Conservation (phyloP, 345 rosid genomes). For the Erysimum cheiranthoides region DNA sequence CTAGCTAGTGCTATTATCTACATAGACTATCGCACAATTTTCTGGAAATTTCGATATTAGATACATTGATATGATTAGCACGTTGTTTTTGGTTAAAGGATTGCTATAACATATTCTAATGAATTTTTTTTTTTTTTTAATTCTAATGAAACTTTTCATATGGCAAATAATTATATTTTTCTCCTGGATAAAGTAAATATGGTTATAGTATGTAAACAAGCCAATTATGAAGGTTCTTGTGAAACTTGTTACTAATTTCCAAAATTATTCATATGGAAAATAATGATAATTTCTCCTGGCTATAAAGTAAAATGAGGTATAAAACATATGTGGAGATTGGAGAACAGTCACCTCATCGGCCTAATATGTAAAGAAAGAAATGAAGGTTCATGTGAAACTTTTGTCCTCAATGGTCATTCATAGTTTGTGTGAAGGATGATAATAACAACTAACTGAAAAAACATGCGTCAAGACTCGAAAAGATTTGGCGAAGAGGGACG, state of each 20-base stretch:
- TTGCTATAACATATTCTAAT: too few relatives aligned
- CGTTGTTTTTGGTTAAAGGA: too few relatives aligned
- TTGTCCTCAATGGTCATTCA: conserved; percentile 16
- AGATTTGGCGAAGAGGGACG: conserved; percentile 44
- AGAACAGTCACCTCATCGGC: conserved; percentile 38
- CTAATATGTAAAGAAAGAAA: conserved; percentile 28
- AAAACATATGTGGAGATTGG: conserved; percentile 27
- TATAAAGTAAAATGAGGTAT: neutral
- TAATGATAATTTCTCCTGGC: neutral
- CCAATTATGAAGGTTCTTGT: neutral
- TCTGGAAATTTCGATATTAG: too few relatives aligned
- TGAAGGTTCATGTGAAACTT: conserved; percentile 29
- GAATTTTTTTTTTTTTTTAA: too few relatives aligned
- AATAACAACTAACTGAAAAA: conserved; percentile 44
- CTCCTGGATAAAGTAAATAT: neutral
- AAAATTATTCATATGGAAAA: conserved; percentile 5
- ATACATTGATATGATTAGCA: too few relatives aligned
- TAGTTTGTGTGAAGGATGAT: conserved; percentile 39
- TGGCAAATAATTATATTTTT: neutral
- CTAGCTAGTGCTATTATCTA: too few relatives aligned
- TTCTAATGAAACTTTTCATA: neutral
- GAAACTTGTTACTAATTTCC: neutral
- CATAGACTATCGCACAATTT: too few relatives aligned
- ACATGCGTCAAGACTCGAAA: conserved; percentile 29
- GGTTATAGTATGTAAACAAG: neutral